phyloP scores from a whole-genome alignment of 1,284 basidiomycete genomes.

The Cutaneotrichosporon spelunceum region DNA sequence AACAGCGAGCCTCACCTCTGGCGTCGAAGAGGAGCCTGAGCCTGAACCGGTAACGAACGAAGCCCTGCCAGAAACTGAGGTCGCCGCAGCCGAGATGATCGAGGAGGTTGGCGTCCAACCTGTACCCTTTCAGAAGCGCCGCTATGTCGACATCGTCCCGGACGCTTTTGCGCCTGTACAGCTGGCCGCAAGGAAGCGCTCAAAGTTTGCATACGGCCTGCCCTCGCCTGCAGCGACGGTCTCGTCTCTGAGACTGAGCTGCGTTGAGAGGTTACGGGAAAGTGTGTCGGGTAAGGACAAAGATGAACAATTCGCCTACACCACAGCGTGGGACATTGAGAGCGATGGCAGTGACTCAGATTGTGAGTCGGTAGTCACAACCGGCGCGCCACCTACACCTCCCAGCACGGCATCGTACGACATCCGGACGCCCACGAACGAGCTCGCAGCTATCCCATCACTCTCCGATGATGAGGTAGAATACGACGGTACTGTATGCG shows the following conservation, averaged over 20 bases:
- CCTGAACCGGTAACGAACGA: neutral
- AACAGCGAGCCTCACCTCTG: slow-evolving; percentile 3
- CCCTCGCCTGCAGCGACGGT: slow-evolving; percentile 38
- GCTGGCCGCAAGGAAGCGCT: slow-evolving; percentile 9
- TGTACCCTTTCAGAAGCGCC: slow-evolving; percentile 2
- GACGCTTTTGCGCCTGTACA: slow-evolving; percentile 33
- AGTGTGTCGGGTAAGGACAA: slow-evolving; percentile 9
- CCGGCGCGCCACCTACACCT: slow-evolving; percentile 43
- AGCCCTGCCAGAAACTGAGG: slow-evolving; percentile 3
- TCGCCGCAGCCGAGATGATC: slow-evolving; percentile 6
- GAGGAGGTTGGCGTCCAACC: neutral
- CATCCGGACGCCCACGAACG: slow-evolving; percentile 16
- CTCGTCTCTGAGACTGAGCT: slow-evolving; percentile 26
- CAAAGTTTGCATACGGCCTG: slow-evolving; percentile 30
- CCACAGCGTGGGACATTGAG: slow-evolving; percentile 33
- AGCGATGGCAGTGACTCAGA: slow-evolving; percentile 22
- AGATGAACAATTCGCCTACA: slow-evolving; percentile 23
- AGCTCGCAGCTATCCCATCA: slow-evolving; percentile 6
- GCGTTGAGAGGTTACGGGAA: slow-evolving; percentile 29
- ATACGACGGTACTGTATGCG: slow-evolving; percentile 30
- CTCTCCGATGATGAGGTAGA: slow-evolving; percentile 25
- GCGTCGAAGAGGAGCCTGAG: slow-evolving; percentile 7
- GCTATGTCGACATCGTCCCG: slow-evolving; percentile 32
- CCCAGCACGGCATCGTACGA: slow-evolving; percentile 27
- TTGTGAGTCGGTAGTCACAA: slow-evolving; percentile 30